Evolutionary conservation across 805 yeast species (phyloP), one percentile per base, ranked within the genome.

Genomic region (Candida sakaeoensis): DNA sequence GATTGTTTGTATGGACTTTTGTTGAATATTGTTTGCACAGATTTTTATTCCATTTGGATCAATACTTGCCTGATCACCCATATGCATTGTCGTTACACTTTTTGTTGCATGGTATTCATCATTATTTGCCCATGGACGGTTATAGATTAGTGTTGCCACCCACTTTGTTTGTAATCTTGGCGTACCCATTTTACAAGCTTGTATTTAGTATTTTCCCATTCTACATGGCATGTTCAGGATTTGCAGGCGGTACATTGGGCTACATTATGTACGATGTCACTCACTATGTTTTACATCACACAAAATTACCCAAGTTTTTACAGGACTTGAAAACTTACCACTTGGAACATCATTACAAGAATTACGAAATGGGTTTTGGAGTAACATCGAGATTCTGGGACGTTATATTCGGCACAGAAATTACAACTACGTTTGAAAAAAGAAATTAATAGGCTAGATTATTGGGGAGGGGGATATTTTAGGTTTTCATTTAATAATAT

Each of bases 111-210:
- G 99, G 99, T 42, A 84, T 90, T 37, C 99, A 93, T 61, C 99
- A 93, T 63, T 93, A 86, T 61, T 74, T 93, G 51, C 99, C 99
- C 47, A 93, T 95, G 99, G 99, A 93, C 68, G 78, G 77, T 44
- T 71, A 79, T 60, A 80, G 99, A 59, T 76, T 93, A 54, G 99
- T 93, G 26, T 84, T 93, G 85, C 99, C 99, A 2, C 99, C 99
- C 36, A 73, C 97, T 0, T 68, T 93, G 56, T 82, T 91, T 48
- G 47, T 82, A 12, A 63, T 75, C 2, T 66, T 93, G 47, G 80
- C 88, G 36, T 76, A 72, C 28, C 99, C 99, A 33, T 76, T 93
- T 63, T 86, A 85, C 66, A 77, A 68, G 49, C 61, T 86, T 39
- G 93, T 93, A 13, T 93, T 89, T 55, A 58, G 68, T 4, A 46